Evolutionary conservation across 768 basidiomycete genomes (phyloP).

Genomic region (Suillus bovinus): DNA sequence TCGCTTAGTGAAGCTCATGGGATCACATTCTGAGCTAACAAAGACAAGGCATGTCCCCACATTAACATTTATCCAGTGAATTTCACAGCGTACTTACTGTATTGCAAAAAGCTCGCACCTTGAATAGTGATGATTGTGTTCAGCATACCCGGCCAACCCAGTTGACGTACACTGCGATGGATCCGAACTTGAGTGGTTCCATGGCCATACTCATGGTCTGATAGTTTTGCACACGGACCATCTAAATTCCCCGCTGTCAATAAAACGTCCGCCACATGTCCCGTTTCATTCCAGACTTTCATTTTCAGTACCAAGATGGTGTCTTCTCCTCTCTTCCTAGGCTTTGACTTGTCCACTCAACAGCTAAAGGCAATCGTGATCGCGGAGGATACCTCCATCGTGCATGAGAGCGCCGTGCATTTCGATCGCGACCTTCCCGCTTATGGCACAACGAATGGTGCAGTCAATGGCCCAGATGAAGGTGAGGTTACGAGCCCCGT

Average conservation of each 20-base stretch:
- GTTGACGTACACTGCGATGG: slow-evolving; percentile 1
- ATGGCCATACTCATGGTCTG: not conserved
- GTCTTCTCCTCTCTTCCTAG: slow-evolving; percentile 56
- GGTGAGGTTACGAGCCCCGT: slow-evolving; percentile 83
- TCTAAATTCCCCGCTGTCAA: slow-evolving; percentile 2
- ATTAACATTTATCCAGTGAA: not conserved
- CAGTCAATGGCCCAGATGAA: slow-evolving; percentile 58
- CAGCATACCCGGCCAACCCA: not conserved
- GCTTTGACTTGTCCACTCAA: slow-evolving; percentile 87
- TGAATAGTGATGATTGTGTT: not conserved
- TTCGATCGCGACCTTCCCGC: slow-evolving; percentile 80
- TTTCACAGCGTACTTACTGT: not conserved
- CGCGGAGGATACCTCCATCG: slow-evolving; percentile 51
- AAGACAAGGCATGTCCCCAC: not conserved
- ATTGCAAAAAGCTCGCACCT: not conserved
- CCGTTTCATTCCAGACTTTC: not conserved
- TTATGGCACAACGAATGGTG: slow-evolving; percentile 66
- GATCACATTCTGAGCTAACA: not conserved
- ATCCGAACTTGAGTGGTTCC: not conserved
- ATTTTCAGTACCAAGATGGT: slow-evolving; percentile 8
- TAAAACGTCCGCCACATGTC: not conserved
- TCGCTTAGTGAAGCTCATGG: not conserved
- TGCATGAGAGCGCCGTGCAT: slow-evolving; percentile 72
- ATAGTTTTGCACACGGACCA: slow-evolving; percentile 7
- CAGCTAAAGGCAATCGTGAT: slow-evolving; percentile 78